Evolutionary conservation across 805 yeast genomes (phyloP), one percentile per base, ranked within the genome.

Genomic region (Saturnispora galanensis): DNA sequence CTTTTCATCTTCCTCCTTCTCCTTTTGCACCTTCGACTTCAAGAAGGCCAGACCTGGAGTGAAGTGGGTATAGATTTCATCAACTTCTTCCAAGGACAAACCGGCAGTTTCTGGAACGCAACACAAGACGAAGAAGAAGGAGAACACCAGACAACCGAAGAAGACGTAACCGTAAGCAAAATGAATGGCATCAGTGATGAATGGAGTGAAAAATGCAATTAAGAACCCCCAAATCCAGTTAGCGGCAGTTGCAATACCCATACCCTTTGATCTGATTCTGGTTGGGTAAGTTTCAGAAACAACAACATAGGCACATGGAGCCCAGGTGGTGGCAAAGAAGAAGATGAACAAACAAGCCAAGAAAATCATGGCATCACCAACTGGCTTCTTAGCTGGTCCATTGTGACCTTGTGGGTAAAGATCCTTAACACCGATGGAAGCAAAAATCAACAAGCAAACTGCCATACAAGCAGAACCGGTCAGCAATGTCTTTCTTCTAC

Each of bases 311-410:
- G 77, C 76, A 50, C 78, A 76, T 46, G 87, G 85, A 35, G 85
- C 88, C 80, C 85, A 77, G n/a, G 87, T 77, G 21, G 77, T 70
- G 3, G 89, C 88, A 57, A 81, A 81, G 60, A 70, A 77, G 63
- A 77, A 67, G 47, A 81, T 76, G 65, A 71, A 81, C 42, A 79
- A 57, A 65, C 84, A 79, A 6, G 86, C 71, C 44, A 81, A 68
- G 54, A 72, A 71, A 56, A 81, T 78, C 84, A 81, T 76, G 10
- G 71, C 75, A 49, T 67, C 56, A 55, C 84, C 84, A 42, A 80
- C 74, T 47, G 79, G 69, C 51, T 68, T 70, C 36, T 72, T 62
- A 31, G 73, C 53, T 43, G 57, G 56, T 41, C 60, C 58, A 56
- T 63, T 67, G 49, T 60, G 65, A 31, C 70, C 70, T 46, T 67